Conservation (phyloP, 2,329 filamentous ascomycete species). For the Talaromyces sp. region DNA sequence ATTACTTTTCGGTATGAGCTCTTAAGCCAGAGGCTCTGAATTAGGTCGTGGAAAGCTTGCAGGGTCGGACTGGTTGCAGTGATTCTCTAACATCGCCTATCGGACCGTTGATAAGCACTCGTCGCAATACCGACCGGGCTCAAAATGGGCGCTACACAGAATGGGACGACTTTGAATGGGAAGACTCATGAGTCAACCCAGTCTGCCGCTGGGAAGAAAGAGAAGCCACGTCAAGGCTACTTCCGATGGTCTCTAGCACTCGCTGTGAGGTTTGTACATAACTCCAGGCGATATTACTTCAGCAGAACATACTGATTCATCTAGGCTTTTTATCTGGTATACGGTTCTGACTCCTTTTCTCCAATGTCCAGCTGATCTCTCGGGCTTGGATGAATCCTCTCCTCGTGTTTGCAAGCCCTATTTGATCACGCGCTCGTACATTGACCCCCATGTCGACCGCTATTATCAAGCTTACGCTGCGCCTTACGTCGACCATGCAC, state of each 20-base stretch:
- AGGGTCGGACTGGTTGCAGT: neutral
- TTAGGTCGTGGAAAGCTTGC: neutral
- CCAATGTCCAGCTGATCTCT: slow-evolving; percentile 70
- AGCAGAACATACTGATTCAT: neutral
- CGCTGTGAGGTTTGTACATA: slow-evolving; percentile 32
- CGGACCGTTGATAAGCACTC: neutral
- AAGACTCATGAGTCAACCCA: slow-evolving; percentile 18
- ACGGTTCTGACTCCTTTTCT: slow-evolving; percentile 75
- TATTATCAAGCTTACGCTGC: slow-evolving; percentile 83
- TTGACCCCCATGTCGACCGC: slow-evolving; percentile 73
- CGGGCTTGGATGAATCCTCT: slow-evolving; percentile 65
- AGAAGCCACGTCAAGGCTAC: slow-evolving; percentile 22
- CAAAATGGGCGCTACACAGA: slow-evolving; percentile 28
- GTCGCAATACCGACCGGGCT: neutral
- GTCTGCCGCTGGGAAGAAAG: slow-evolving; percentile 15
- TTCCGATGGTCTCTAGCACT: slow-evolving; percentile 36
- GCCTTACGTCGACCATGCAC: slow-evolving; percentile 72
- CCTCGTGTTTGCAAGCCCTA: slow-evolving; percentile 82
- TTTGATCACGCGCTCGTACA: slow-evolving; percentile 59
- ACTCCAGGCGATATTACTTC: neutral
- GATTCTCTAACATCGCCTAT: neutral
- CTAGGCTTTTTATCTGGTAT: slow-evolving; percentile 80
- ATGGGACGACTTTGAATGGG: slow-evolving; percentile 24
- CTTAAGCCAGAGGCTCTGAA: neutral
- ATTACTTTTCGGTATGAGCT: slow-evolving; percentile 5